Conservation (phyloP, 2,329 filamentous ascomycete species). For the Apiospora hydei region DNA sequence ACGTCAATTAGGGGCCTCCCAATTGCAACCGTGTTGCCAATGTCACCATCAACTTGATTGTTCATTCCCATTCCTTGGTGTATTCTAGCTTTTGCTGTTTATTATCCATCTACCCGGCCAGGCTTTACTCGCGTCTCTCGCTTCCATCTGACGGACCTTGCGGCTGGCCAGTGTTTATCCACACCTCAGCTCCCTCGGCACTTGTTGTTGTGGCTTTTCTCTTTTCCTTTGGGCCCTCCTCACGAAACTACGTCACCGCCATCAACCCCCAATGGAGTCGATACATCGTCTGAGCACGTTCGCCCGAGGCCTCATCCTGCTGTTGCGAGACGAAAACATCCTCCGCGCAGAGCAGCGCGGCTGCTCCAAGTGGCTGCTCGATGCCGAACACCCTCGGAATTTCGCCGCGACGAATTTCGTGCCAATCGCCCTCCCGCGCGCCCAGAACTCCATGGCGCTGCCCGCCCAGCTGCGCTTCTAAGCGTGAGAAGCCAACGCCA, state of each 20-base stretch:
- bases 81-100: background rate
- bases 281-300: background rate
- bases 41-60: background rate
- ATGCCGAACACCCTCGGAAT: background rate
- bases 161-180: background rate
- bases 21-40: background rate
- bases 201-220: background rate
- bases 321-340: background rate
- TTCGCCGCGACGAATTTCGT: background rate
- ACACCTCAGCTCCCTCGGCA: background rate
- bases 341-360: background rate
- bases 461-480: background rate
- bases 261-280: background rate
- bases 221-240: background rate
- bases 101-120: background rate
- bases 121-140: background rate
- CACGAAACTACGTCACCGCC: background rate
- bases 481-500: background rate
- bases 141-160: background rate
- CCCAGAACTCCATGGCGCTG: background rate
- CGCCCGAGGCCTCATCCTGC: background rate
- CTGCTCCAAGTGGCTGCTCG: background rate
- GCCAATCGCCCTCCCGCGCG: background rate
- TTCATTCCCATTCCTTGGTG: background rate
- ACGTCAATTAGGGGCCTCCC: constrained; percentile 5